Percentiles rank a stretch among this genome's conserved stretches.
phyloP scores from a whole-genome alignment of 768 basidiomycete genomes.

The Steccherinum ochraceum region DNA sequence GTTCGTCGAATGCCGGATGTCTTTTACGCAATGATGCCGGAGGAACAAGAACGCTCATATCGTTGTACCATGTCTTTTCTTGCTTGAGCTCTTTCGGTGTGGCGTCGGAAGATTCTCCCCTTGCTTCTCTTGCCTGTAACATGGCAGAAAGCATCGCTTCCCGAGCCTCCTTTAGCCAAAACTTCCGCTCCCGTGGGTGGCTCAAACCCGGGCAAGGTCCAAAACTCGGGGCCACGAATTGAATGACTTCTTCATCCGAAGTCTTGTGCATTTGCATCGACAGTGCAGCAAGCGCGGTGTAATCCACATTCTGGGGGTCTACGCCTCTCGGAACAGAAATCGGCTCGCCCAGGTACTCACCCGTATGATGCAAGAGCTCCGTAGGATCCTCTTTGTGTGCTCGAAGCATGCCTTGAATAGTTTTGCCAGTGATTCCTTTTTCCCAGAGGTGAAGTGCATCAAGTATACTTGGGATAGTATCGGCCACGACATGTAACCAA shows the following conservation, averaged over 20 bases:
- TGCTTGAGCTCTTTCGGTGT: background rate
- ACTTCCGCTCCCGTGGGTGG: background rate
- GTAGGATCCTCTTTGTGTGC: background rate
- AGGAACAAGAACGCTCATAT: background rate
- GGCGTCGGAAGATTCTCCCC: no score
- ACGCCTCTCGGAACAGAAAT: no score
- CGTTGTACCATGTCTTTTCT: background rate
- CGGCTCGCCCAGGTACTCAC: no score
- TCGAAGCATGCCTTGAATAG: background rate
- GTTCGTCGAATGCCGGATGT: background rate
- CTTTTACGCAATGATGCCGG: background rate
- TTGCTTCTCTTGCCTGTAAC: background rate
- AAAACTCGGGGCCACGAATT: background rate
- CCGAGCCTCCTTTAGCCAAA: background rate
- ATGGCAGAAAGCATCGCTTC: background rate
- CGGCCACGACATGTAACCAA: conserved; percentile 12
- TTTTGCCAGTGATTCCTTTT: background rate
- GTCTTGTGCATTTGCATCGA: background rate
- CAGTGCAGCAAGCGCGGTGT: no score
- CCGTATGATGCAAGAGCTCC: no score
- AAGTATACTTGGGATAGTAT: background rate
- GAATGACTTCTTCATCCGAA: background rate
- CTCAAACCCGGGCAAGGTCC: background rate
- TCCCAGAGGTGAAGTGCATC: background rate
- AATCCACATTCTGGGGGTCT: no score